These are phyloP conservation scores for Aquanectria penicillioides DNA, from an alignment of 2,329 filamentous ascomycete species.

Conservation along the genomic window DNA sequence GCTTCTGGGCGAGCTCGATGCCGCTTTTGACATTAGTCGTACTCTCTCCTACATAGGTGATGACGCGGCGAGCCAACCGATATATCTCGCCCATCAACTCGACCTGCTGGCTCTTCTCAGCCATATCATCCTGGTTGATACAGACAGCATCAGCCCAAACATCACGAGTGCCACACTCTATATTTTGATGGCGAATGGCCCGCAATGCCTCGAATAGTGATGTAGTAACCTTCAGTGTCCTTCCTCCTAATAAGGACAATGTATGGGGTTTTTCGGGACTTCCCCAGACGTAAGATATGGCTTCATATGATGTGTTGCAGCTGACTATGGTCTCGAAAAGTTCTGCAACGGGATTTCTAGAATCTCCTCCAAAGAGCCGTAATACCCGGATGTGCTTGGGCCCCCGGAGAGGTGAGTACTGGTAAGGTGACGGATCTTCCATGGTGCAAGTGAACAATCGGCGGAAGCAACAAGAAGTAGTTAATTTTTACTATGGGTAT, in stretches of 20 bases:
- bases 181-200: constrained; percentile 1
- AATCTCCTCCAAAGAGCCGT: constrained; percentile 3
- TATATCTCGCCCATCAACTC: constrained; percentile 10
- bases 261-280: neutral
- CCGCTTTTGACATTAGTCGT: neutral
- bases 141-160: constrained; percentile 12
- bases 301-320: constrained; percentile 3
- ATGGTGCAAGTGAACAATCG: constrained; percentile 1
- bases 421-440: neutral
- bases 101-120: constrained; percentile 11
- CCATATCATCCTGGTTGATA: constrained; percentile 2
- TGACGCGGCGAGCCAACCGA: constrained; percentile 3
- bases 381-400: constrained; percentile 6
- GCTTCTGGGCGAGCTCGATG: constrained; percentile 5
- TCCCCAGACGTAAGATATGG: constrained; percentile 13
- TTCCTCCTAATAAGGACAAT: neutral
- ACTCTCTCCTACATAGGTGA: constrained; percentile 13
- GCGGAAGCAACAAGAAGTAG: too few relatives aligned
- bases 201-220: constrained; percentile 13
- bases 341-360: neutral
- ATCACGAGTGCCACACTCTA: neutral
- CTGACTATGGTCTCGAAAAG: constrained; percentile 1
- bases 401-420: neutral
- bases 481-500: too few relatives aligned
- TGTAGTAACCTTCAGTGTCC: neutral